Evolutionary conservation across 2,329 filamentous ascomycete species (phyloP), one percentile per base, ranked within the genome.

Genomic region (Fusarium scirpi): DNA sequence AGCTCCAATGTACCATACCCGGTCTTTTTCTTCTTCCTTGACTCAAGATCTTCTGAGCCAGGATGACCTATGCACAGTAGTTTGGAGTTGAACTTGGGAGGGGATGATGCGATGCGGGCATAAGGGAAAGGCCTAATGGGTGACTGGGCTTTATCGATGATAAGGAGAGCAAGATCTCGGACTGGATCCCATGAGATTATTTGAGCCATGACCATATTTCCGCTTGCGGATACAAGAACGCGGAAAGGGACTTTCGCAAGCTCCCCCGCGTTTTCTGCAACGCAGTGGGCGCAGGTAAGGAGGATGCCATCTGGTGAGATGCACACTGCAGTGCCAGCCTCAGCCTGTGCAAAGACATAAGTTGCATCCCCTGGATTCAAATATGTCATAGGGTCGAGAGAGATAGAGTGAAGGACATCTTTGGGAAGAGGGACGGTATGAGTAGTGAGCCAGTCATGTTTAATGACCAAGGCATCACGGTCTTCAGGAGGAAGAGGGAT

Each of bases 271-370:
- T 74, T 76, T 49, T 86, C 85, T 4, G 82, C 83, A 20, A 86
- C 76, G 67, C 85, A 87, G 63, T 87, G 85, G 0, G 85, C 79
- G 72, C 85, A 87, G 3, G 84, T 86, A 22, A 87, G 74, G 7
- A 86, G 69, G 43, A 85, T 76, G 7, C 85, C 85, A 5, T 73
- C 58, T 1, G 79, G 67, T 0, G 81, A 79, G 34, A 87, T 82
- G 66, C 84, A 86, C 4, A 87, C 80, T 0, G 85, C 85, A 3
- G 85, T 86, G 8, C 85, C 84, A 8, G 85, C 85, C 65, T 85
- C 81, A 27, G 83, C 74, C 63, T 85, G 83, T 0, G 82, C 82
- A 65, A 86, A 87, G 25, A 87, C 80, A 8, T 85, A 77, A 7
- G 80, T 81, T 34, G 78, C 74, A 9, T 46, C 61, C 11, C 68